These are phyloP conservation scores for Zymoseptoria ardabiliae DNA, from an alignment of 2,329 filamentous ascomycete species.

Conservation along the genomic window DNA sequence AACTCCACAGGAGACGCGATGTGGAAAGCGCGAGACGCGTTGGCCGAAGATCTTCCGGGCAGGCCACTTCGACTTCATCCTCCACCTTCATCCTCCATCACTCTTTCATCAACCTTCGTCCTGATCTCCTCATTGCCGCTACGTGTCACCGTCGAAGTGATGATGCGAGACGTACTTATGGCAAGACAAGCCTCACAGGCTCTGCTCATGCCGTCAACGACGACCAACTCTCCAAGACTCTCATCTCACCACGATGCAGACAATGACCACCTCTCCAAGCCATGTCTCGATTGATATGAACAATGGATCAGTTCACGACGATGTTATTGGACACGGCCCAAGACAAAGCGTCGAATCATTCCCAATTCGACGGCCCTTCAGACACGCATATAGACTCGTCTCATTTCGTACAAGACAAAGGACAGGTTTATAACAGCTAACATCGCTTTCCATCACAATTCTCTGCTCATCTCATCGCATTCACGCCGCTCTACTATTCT, in stretches of 20 bases:
- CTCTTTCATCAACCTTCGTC: neutral
- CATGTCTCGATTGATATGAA: neutral
- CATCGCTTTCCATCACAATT: neutral
- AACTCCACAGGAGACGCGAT: neutral
- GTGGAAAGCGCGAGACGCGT: neutral
- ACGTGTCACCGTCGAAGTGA: too few species aligned
- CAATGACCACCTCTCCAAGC: neutral
- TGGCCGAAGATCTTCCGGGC: neutral
- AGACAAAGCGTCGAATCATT: neutral
- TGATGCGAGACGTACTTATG: too few species aligned
- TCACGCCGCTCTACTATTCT: neutral
- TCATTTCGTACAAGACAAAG: slow-evolving; percentile 6
- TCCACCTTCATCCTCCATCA: neutral
- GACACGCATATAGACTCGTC: neutral
- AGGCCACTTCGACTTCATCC: neutral
- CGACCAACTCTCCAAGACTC: neutral
- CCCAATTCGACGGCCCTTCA: neutral
- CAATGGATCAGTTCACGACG: neutral
- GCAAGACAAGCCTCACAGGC: neutral
- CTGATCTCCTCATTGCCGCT: neutral
- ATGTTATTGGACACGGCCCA: neutral
- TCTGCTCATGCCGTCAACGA: neutral
- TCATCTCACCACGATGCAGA: neutral
- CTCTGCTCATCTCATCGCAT: neutral
- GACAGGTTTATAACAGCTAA: slow-evolving; percentile 4